A percentile compares a stretch with the other conserved stretches of the same genome.
Evolutionary conservation across 176 grass and related monocot species (phyloP).

Genomic region (Oryza longistaminata): DNA sequence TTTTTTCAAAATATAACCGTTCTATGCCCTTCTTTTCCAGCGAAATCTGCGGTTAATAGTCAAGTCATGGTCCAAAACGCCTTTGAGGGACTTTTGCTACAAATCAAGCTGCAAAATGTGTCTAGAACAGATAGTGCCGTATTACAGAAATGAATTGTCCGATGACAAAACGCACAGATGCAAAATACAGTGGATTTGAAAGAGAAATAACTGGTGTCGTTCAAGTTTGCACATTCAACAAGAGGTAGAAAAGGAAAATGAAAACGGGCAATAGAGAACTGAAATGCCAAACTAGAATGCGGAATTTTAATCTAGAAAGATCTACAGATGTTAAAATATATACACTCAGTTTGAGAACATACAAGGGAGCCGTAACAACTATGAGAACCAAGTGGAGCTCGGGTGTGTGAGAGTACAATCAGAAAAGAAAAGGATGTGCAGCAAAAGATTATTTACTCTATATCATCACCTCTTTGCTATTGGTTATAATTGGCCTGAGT

Average conservation of each 20-base stretch:
- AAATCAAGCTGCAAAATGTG: too few species aligned
- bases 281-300: neutral
- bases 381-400: neutral
- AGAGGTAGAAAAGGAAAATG: neutral
- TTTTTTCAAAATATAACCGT: too few species aligned
- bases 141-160: too few species aligned
- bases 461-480: slow-evolving; percentile 50
- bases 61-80: too few species aligned
- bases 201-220: too few species aligned
- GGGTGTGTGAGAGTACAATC: neutral
- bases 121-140: too few species aligned
- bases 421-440: neutral
- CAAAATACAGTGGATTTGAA: too few species aligned
- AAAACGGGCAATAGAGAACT: neutral
- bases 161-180: too few species aligned
- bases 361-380: neutral
- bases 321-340: neutral
- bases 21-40: too few species aligned
- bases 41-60: too few species aligned
- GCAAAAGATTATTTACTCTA: slow-evolving; percentile 10
- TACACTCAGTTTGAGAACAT: neutral
- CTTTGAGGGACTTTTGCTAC: too few species aligned
- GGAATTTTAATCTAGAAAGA: neutral
- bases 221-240: neutral
- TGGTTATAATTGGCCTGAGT: slow-evolving; percentile 65